These are phyloP conservation scores for Sistotremastrum suecicum DNA, from an alignment of 768 basidiomycete species.

Conservation along the genomic window DNA sequence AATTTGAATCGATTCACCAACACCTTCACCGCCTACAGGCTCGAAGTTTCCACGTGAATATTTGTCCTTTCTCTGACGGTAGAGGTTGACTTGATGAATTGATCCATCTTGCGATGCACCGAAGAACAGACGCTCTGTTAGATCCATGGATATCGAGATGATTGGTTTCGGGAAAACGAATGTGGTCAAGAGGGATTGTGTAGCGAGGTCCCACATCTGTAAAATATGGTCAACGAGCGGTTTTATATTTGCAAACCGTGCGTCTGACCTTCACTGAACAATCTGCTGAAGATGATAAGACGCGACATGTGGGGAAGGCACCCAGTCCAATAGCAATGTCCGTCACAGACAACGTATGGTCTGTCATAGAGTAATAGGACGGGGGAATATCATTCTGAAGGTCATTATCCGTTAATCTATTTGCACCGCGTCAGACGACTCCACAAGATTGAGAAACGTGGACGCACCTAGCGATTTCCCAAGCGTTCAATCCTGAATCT, in stretches of 20 bases:
- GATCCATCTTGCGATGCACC: constrained; percentile 65
- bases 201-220: constrained; percentile 72
- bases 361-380: constrained; percentile 68
- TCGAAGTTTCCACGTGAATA: constrained; percentile 38
- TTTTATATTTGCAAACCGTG: background rate
- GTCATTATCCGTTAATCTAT: constrained; percentile 63
- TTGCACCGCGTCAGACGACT: background rate
- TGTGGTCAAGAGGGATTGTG: constrained; percentile 65
- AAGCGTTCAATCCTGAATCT: constrained; percentile 80
- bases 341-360: constrained; percentile 86
- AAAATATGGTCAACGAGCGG: constrained; percentile 5
- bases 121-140: constrained; percentile 81
- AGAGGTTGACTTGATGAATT: constrained; percentile 70
- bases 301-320: constrained; percentile 57
- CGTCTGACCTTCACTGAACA: constrained; percentile 74
- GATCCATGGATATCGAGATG: constrained; percentile 56
- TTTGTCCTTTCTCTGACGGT: constrained; percentile 44
- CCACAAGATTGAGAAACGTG: background rate
- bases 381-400: constrained; percentile 60
- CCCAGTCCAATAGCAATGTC: constrained; percentile 74
- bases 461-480: constrained; percentile 73
- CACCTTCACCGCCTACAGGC: constrained; percentile 63
- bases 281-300: constrained; percentile 74
- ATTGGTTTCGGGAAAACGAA: constrained; percentile 79
- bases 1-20: constrained; percentile 57